Conservation (phyloP, 176 grass and related monocot species). For the Chloris gayana region DNA sequence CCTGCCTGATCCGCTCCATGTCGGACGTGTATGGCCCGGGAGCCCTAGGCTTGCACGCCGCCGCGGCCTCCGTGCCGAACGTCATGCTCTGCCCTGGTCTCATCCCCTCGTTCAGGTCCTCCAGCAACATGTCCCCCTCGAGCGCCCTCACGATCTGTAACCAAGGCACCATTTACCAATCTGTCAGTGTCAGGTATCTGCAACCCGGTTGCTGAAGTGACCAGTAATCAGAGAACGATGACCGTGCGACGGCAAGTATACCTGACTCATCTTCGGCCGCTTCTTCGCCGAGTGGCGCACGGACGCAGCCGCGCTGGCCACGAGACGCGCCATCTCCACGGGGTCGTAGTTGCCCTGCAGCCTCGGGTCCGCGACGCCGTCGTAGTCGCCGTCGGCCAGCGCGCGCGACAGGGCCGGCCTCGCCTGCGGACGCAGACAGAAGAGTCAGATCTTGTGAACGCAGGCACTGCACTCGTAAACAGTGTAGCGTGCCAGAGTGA, state of each 20-base stretch:
- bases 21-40: conserved; percentile 23
- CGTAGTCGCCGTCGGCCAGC: conserved; percentile 67
- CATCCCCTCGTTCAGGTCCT: conserved; percentile 73
- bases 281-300: conserved; percentile 68
- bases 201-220: background rate
- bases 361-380: conserved; percentile 61
- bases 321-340: conserved; percentile 66
- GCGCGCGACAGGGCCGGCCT: conserved; percentile 60
- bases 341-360: conserved; percentile 63
- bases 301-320: conserved; percentile 56
- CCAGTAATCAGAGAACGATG: background rate
- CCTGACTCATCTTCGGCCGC: conserved; percentile 82
- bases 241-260: background rate
- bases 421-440: background rate
- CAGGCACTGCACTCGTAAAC: background rate
- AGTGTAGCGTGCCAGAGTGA: background rate
- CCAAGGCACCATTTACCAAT: background rate
- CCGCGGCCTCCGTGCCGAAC: conserved; percentile 40
- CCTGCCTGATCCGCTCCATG: conserved; percentile 40
- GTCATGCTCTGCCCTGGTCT: conserved; percentile 60
- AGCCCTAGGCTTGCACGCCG: conserved; percentile 18
- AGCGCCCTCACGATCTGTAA: conserved; percentile 66
- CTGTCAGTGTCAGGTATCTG: background rate
- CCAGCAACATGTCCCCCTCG: conserved; percentile 59
- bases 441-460: background rate